phyloP scores from a whole-genome alignment of 306 rosid genomes.

The Rosa rugosa region DNA sequence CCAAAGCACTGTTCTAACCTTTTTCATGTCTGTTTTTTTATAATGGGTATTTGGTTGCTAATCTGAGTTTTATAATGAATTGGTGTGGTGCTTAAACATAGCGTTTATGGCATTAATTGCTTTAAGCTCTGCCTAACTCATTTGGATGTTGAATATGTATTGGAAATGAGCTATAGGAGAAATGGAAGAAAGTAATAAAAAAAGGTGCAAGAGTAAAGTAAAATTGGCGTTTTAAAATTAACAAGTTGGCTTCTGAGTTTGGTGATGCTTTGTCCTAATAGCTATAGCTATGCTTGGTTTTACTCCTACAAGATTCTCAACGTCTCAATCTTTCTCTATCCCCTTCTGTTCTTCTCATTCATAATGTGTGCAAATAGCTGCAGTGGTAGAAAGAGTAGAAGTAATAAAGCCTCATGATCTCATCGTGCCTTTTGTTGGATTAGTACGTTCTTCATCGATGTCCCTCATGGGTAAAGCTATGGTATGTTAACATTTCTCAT shows the following conservation, averaged over 20 bases:
- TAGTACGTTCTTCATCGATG: not conserved
- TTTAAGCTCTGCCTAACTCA: not conserved
- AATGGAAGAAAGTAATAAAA: not conserved
- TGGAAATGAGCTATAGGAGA: not conserved
- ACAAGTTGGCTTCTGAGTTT: not conserved
- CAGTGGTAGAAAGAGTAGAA: not conserved
- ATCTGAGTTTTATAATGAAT: not conserved
- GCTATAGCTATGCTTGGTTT: slow-evolving; percentile 1
- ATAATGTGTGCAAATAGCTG: slow-evolving; percentile 1
- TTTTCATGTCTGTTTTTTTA: not conserved
- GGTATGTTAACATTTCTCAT: too few relatives aligned
- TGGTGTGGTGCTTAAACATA: not conserved
- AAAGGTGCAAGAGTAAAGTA: not conserved
- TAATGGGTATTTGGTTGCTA: not conserved
- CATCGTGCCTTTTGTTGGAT: not conserved
- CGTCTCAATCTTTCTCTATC: not conserved
- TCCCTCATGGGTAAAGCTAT: too few relatives aligned
- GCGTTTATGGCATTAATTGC: not conserved
- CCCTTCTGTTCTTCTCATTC: not conserved
- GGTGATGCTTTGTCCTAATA: slow-evolving; percentile 11
- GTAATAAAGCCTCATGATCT: not conserved
- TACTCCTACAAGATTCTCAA: not conserved
- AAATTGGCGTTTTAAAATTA: not conserved
- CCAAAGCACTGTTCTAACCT: not conserved
- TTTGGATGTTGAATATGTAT: not conserved